Base-by-base conservation (phyloP, 352 stramenopile species). In the Globisporangium lucens region DNA sequence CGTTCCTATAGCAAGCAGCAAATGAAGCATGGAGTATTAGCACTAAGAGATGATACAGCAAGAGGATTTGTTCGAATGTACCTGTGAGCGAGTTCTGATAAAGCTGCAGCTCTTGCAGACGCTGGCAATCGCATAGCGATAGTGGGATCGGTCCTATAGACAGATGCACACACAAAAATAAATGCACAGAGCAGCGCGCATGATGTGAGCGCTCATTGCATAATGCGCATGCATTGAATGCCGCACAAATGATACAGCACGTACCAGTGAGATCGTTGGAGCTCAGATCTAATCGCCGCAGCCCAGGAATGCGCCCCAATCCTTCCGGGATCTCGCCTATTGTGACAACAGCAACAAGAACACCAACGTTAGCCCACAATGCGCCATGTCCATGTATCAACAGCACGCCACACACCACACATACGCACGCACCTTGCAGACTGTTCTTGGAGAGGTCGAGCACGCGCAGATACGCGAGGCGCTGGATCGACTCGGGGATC, bases 391-490 rank as follows among this genome's bases (percentile, higher is more conserved):
- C 36, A 43, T 43, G 12, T 43, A 43, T 43, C 22, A 46, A 6
- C 29, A 60, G 29, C 55, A 36, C 15, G 27, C 53, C 41, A 57
- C 30, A 33, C 30, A 56, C 20, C n/a, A 22, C 29, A 47, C 47
- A 22, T 56, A 41, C 10, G 47, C 20, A 71, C 64, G 8, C 55
- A 78, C 85, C 84, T 51, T 75, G 73, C 38, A 95, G 77, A 38
- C 81, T 75, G 70, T 96, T 96, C 74, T 91, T 91, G 66, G 86
- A 93, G 60, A 96, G 68, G 66, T 96, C 81, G 2, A 96, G 79
- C 49, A 89, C 77, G 43, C 80, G 79, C 56, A 96, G 73, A 36
- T 90, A 76, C 52, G 78, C 73, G n/a, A 96, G 71, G n/a, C 68
- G 73, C 55, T 78, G 76, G 22, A 96, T 72, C 7, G 75, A 64